Evolutionary conservation across 129 eudicot genomes (phyloP), one percentile per base, ranked within the genome.

Genomic region (Centaurea solstitialis): DNA sequence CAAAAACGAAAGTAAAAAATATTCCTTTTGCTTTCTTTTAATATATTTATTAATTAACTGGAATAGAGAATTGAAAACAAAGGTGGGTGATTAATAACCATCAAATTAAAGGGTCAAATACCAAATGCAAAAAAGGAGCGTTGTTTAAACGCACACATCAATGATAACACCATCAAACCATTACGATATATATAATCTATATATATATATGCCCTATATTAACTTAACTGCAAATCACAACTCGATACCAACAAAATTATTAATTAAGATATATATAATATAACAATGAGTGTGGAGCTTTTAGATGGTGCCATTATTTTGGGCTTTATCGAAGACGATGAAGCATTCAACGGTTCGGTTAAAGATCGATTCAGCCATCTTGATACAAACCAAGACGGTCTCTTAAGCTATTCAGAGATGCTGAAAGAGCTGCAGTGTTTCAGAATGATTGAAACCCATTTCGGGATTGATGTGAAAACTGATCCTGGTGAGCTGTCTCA

Each of bases 381-480:
- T 0, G 90, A 89, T 37, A 78, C 87, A 2, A 80, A 89, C 84
- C 87, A 86, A 22, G 93, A 86, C 41, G 90, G 93, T 64, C 72
- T 86, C 10, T 76, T 89, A 4, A 84, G 87, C 4, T 86, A 84
- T 23, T 70, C 83, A 2, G 93, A 89, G 81, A 79, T 89, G 88
- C 71, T 86, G 37, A 79, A 75, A 41, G 93, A 84, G 59, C 81
- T 89, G 23, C 83, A 78, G 41, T 80, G 82, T 21, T 37, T 89
- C 72, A 79, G 90, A 40, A 81, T 86, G 65, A 64, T 89, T 64
- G 92, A 89, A 69, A 80, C 88, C n/a, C 90, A 89, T 74, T 89
- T 86, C 33, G 93, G 90, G 17, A 40, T 89, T 40, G 93, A 89
- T 76, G 81, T 82, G 57, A 74, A 84, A 84, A 50, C 83, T 9